A percentile compares a stretch with the other conserved stretches of the same genome.
Evolutionary conservation across 768 basidiomycete species (phyloP).

Genomic region (Suillus bovinus): DNA sequence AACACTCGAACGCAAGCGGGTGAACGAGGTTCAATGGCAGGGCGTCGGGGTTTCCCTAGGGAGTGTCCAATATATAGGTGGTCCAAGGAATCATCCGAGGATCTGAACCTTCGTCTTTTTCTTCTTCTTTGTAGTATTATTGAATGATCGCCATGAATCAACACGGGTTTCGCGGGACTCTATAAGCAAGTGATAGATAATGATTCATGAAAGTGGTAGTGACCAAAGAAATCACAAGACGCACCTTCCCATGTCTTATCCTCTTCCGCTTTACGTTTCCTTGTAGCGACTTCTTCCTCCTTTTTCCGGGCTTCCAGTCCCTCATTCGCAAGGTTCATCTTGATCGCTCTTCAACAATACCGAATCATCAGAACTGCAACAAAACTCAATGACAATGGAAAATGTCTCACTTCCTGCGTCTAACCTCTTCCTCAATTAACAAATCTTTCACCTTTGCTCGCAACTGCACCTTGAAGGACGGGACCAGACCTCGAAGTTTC

Average conservation of each 20-base stretch:
- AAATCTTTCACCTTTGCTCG: slow-evolving; percentile 77
- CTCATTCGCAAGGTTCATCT: slow-evolving; percentile 90
- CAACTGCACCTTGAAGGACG: slow-evolving; percentile 68
- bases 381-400: background rate
- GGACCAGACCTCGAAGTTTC: slow-evolving; percentile 35
- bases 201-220: background rate
- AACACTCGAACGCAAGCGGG: background rate
- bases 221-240: slow-evolving; percentile 11
- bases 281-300: slow-evolving; percentile 76
- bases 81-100: slow-evolving; percentile 51
- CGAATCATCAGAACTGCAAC: slow-evolving; percentile 7
- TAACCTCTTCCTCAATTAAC: slow-evolving; percentile 87
- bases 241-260: slow-evolving; percentile 89
- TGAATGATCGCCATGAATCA: slow-evolving; percentile 80
- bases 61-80: background rate
- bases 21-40: background rate
- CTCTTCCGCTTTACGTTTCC: slow-evolving; percentile 87
- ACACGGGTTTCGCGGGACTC: slow-evolving; percentile 70
- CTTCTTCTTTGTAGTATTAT: slow-evolving; percentile 72
- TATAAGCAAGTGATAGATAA: background rate
- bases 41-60: background rate
- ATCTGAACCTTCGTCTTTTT: slow-evolving; percentile 70
- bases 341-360: slow-evolving; percentile 63
- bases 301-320: slow-evolving; percentile 92
- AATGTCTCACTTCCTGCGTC: slow-evolving; percentile 71